These are phyloP conservation scores for Linaria vulgaris DNA, from an alignment of 257 asterid species.

Conservation along the genomic window DNA sequence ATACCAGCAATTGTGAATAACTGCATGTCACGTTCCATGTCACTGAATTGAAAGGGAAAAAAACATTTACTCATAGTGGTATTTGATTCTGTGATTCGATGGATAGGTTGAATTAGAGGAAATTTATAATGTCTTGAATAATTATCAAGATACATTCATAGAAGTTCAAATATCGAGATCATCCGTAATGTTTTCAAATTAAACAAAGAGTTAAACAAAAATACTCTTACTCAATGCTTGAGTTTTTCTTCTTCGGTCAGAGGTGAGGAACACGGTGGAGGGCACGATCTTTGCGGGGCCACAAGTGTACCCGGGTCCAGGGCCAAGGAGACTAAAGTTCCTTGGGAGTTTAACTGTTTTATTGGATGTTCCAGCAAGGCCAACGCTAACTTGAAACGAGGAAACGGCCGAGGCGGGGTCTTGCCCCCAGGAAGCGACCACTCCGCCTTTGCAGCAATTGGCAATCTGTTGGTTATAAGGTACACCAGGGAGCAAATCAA, in stretches of 20 bases:
- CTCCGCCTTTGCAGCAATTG: conserved; percentile 86
- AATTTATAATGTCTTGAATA: too few species aligned
- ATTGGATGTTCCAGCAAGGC: conserved; percentile 69
- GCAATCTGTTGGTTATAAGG: conserved; percentile 77
- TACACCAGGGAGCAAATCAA: conserved; percentile 75
- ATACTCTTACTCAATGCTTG: conserved; percentile 63
- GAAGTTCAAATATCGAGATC: background rate
- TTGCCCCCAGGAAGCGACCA: conserved; percentile 75
- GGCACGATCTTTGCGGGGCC: conserved; percentile 80
- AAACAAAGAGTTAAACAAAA: background rate
- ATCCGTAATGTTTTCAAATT: too few species aligned
- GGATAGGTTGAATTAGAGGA: too few species aligned
- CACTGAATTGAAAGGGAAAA: too few species aligned
- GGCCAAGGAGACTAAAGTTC: conserved; percentile 63
- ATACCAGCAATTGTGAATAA: conserved; percentile 56
- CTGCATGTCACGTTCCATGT: conserved; percentile 88
- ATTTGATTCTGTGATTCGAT: too few species aligned
- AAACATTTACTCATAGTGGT: too few species aligned
- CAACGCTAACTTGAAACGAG: conserved; percentile 72
- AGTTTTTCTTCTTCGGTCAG: conserved; percentile 67
- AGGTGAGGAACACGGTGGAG: conserved; percentile 51
- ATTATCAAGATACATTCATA: too few species aligned
- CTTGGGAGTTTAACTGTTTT: conserved; percentile 69
- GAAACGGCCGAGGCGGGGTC: conserved; percentile 67
- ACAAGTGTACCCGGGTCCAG: conserved; percentile 79